Base-by-base conservation (phyloP, 2,329 filamentous ascomycete species). In the Tetracladium maxilliforme region DNA sequence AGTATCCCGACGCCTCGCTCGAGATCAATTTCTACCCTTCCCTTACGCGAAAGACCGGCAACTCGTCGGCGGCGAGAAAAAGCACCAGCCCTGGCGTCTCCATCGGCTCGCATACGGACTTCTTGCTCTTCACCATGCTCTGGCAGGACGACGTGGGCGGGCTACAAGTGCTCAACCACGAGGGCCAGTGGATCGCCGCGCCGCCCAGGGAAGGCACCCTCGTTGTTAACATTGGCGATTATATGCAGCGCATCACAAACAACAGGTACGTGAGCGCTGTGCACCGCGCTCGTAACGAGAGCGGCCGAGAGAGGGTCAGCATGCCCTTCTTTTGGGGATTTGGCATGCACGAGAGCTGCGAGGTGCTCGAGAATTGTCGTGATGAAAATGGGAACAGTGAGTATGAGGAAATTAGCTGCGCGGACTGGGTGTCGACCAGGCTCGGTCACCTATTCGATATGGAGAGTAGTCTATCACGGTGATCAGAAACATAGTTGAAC, bases 181-280 rank as follows among this genome's bases (percentile, higher is more conserved):
- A 52, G 11, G 49, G 47, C 1, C 53, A 56, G 25, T 59, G 53
- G 54, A 46, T 59, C 19, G 52, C 49, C 38, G 51, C 54, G 5
- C 41, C 45, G 4, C 55, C 56, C 2, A 49, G 59, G n/a, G 42
- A 51, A 12, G 56, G 52, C 2, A 61, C 58, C 1, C 37, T 64
- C 3, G 57, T 64, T 2, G 56, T 65, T 16, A 64, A 64, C 29
- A 62, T 64, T 33, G 60, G 57, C 3, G 60, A 65, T 33, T 62
- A 60, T 27, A 45, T 64, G 43, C 58, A 61, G 50, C 47, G 58
- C 8, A 44, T 64, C 14, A 56, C 52, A 20, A 64, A 65, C 37
- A 55, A 64, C 34, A 47, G 38, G 13, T 58, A 58, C 36, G 54
- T 50, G 32, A 56, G 50, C 1, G 61, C 56, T n/a, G 28, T 29